phyloP scores from a whole-genome alignment of 1,284 basidiomycete species.

The Heterobasidion occidentale region DNA sequence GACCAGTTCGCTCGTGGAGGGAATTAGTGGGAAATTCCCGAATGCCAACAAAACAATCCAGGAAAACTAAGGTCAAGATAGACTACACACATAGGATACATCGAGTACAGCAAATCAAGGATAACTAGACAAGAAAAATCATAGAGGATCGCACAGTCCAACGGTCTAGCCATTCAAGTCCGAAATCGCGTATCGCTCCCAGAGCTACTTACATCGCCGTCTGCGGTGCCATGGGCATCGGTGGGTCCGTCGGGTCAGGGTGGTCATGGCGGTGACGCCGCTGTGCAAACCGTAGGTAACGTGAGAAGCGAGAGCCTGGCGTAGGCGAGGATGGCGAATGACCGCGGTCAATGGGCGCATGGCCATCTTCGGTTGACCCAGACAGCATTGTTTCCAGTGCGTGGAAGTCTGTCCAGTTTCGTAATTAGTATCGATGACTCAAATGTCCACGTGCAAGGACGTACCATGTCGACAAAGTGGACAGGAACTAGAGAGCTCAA shows the following conservation, averaged over 20 bases:
- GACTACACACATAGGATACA: no score
- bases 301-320: slow-evolving; percentile 44
- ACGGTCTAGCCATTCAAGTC: no score
- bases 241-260: slow-evolving; percentile 20
- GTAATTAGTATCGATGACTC: background rate
- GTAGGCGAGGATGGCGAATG: slow-evolving; percentile 13
- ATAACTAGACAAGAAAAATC: no score
- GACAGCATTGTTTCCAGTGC: slow-evolving; percentile 40
- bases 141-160: no score
- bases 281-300: slow-evolving; percentile 60
- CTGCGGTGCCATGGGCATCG: slow-evolving; percentile 9
- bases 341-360: slow-evolving; percentile 16
- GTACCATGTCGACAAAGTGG: slow-evolving; percentile 85
- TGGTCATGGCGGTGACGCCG: slow-evolving; percentile 22
- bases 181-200: background rate
- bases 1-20: no score
- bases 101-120: no score
- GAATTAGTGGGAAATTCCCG: no score
- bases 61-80: no score
- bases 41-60: no score
- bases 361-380: slow-evolving; percentile 19
- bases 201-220: background rate
- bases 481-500: slow-evolving; percentile 85
- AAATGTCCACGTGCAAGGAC: slow-evolving; percentile 12
- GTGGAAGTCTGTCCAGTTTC: slow-evolving; percentile 32